Evolutionary conservation across 108 stramenopile species (phyloP).

Genomic region (Fistulifera solaris): DNA sequence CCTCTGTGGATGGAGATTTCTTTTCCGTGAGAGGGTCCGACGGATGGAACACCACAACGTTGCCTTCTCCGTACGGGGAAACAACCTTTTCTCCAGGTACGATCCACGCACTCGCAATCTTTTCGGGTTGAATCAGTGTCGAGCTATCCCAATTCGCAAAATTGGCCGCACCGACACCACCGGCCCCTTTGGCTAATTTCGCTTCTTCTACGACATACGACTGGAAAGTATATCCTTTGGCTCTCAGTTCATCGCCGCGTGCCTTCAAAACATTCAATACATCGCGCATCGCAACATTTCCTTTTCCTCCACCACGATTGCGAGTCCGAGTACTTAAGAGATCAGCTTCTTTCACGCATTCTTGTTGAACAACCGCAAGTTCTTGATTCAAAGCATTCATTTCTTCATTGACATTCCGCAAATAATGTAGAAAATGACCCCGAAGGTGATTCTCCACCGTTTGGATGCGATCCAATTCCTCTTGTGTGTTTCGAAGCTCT

Average conservation of each 20-base stretch:
- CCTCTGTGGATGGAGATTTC: not conserved
- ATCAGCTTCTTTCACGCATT: conserved; percentile 58
- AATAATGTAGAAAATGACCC: conserved; percentile 48
- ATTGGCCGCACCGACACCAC: conserved; percentile 31
- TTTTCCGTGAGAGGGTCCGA: not conserved
- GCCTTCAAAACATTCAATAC: conserved; percentile 42
- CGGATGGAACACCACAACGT: conserved; percentile 33
- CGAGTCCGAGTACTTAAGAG: conserved; percentile 33
- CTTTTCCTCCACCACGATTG: conserved; percentile 35
- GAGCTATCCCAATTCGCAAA: conserved; percentile 31
- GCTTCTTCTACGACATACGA: conserved; percentile 7
- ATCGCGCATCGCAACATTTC: conserved; percentile 50
- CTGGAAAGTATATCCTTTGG: conserved; percentile 9
- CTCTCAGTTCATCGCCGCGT: conserved; percentile 32
- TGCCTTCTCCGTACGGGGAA: conserved; percentile 61
- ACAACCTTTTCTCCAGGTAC: conserved; percentile 64
- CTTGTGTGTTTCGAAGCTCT: conserved; percentile 49
- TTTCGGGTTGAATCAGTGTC: conserved; percentile 12
- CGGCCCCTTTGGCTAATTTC: conserved; percentile 26
- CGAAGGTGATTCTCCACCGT: conserved; percentile 46
- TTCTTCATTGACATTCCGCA: conserved; percentile 46
- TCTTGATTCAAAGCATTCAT: conserved; percentile 36
- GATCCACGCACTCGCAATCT: conserved; percentile 57
- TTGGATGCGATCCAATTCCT: conserved; percentile 50
- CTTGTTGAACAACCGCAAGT: conserved; percentile 25